Base-by-base conservation (phyloP, 2,329 filamentous ascomycete genomes). In the Fusarium robinianum region DNA sequence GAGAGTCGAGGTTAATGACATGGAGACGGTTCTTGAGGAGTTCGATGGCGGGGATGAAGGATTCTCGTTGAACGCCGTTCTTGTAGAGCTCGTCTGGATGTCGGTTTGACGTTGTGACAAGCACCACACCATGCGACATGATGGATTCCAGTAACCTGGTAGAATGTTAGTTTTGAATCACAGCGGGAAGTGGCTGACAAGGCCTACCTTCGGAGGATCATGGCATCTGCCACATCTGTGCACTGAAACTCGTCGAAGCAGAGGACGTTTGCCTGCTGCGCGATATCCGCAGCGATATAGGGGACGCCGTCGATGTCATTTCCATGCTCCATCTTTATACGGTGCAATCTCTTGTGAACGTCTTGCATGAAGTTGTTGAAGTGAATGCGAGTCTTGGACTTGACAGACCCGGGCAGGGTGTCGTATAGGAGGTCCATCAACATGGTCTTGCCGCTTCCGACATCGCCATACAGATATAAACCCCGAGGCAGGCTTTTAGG, bases 341-440 rank as follows among this genome's bases (percentile, higher is more conserved):
- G 83, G 73, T 97, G 94, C 61, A 97, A 74, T 49, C 92, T 80
- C 67, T 86, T 90, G 72, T 99, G 94, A 34, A 97, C 87, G 67
- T 95, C 88, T 69, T 97, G 94, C 94, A 99, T 99, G 75, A 99
- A 99, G 68, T 96, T 96, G 75, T 97, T 90, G 71, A 99, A 99
- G 73, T 99, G 94, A 63, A 99, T 96, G 33, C 94, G 80, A 32
- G 86, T 95, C 73, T 96, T 96, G 21, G 83, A 82, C 44, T 77
- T 79, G 54, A 97, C 90, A 47, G 86, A 85, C 11, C 74, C 67
- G 0, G 94, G 94, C 15, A 97, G 74, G 0, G 92, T 96, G 54
- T 97, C 91, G 72, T 91, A 96, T 69, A 97, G 96, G 35, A 99
- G 76, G 66, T 99, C 92, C 94, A 99, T 99, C 64, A 99, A 77